A percentile compares a stretch with the other conserved stretches of the same genome.
Conservation (phyloP, 2,329 filamentous ascomycete species). For the Microdochium paspali region DNA sequence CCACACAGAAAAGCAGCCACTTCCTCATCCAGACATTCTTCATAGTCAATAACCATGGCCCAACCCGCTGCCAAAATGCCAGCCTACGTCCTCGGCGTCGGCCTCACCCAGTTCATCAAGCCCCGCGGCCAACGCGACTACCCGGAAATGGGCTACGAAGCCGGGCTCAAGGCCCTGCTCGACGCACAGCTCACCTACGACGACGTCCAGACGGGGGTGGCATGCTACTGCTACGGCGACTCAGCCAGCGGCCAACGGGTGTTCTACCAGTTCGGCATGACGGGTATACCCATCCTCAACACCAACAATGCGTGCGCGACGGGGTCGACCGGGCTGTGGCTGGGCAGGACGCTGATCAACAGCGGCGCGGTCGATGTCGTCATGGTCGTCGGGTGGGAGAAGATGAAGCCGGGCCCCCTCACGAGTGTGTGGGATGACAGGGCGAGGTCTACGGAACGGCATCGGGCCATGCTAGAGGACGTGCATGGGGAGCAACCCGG, state of each 20-base stretch:
- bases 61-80: constrained; percentile 16
- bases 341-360: constrained; percentile 71
- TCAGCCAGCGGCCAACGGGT: constrained; percentile 91
- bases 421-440: constrained; percentile 79
- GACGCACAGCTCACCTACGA: constrained; percentile 92
- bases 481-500: constrained; percentile 75
- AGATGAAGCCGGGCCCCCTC: constrained; percentile 91
- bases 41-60: background rate
- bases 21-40: no score
- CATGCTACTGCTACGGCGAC: constrained; percentile 96
- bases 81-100: constrained; percentile 88
- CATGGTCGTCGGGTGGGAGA: constrained; percentile 93
- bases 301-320: constrained; percentile 99
- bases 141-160: constrained; percentile 88
- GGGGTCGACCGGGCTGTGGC: constrained; percentile 77
- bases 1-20: no score
- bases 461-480: constrained; percentile 68
- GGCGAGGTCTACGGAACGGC: constrained; percentile 66
- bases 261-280: constrained; percentile 99
- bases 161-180: constrained; percentile 80
- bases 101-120: constrained; percentile 99
- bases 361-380: constrained; percentile 80
- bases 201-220: constrained; percentile 86
- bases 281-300: constrained; percentile 90
- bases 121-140: constrained; percentile 90